phyloP scores from a whole-genome alignment of 1,139 yeast genomes.

The Yarrowia galli region DNA sequence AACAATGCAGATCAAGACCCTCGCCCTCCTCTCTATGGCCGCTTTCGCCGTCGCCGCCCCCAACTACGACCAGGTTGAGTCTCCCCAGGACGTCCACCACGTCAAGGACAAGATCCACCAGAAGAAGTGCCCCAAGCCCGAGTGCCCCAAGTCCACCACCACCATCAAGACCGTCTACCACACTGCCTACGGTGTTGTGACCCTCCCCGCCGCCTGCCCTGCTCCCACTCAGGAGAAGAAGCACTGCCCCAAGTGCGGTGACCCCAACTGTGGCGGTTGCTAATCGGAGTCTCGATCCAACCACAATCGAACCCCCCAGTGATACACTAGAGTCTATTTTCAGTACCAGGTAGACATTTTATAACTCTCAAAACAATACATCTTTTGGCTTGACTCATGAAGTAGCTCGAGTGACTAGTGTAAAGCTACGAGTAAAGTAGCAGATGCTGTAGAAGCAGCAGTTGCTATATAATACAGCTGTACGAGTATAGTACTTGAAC shows the following conservation, averaged over 20 bases:
- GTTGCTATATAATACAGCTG: too few relatives aligned
- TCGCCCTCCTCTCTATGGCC: constrained; percentile 35
- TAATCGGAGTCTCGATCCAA: background rate
- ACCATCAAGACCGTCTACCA: constrained; percentile 2
- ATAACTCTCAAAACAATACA: constrained; percentile 19
- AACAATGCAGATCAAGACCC: constrained; percentile 37
- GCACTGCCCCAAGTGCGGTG: constrained; percentile 34
- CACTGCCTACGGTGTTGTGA: background rate
- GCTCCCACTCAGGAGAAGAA: constrained; percentile 6
- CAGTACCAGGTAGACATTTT: constrained; percentile 12
- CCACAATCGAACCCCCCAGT: background rate
- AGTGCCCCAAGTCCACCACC: constrained; percentile 29
- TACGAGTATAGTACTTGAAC: too few relatives aligned
- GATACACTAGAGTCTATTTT: constrained; percentile 5
- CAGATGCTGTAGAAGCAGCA: too few relatives aligned
- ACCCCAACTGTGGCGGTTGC: constrained; percentile 28
- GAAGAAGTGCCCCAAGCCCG: constrained; percentile 34
- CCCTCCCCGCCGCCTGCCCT: background rate
- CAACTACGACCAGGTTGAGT: constrained; percentile 17
- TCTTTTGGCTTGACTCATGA: background rate
- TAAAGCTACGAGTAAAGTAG: too few relatives aligned
- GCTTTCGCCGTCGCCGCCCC: constrained; percentile 35
- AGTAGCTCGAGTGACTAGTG: too few relatives aligned
- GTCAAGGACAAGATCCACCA: constrained; percentile 25
- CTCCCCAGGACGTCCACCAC: constrained; percentile 29